Evolutionary conservation across 139 green algal species (phyloP), one percentile per base, ranked within the genome.

Genomic region (Chlorokybus atmophyticus): DNA sequence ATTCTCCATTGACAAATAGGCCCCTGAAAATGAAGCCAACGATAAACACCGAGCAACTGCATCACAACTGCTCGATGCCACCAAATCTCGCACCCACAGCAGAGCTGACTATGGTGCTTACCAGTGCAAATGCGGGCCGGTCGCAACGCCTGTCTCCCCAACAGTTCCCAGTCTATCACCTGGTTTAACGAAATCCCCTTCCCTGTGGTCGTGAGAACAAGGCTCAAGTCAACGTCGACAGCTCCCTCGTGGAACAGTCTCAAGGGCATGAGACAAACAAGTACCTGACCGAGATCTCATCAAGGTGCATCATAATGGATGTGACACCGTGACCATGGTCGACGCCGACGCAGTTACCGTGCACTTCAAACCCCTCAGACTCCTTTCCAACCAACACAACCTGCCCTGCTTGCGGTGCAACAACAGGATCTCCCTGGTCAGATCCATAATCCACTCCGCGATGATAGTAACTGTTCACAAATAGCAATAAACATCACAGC

Each of bases 61-160:
- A 17, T 54, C 10, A 38, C 10, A 29, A 54, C 10, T 10, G 8
- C 8, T 54, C 8, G 47, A 14, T 10, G 25, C 25, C 24, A 44
- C 47, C 10, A 54, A 14, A 31, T 58, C 10, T 27, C 51, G 19
- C 49, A n/a, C 8, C 5, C 23, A 69, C 25, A 67, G 17, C 39
- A 21, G 35, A 44, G 10, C 35, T 21, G 10, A 14, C 35, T 10
- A 10, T 14, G 10, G 10, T 30, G n/a, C 42, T 60, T 28, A 65
- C 64, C 66, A 76, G 68, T 76, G 68, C 29, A 76, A 47, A 40
- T 76, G 68, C 23, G 68, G 68, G 24, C 68, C 68, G 19, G 68
- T 76, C 23, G 66, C 32, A 42, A 66, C 41, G 2, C 68, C 68
- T 7, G 68, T 76, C 44, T 73, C 50, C 2, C 68, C 68, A 7